These are phyloP conservation scores for Nicotiana otophora DNA, from an alignment of 257 asterid species.

Conservation along the genomic window DNA sequence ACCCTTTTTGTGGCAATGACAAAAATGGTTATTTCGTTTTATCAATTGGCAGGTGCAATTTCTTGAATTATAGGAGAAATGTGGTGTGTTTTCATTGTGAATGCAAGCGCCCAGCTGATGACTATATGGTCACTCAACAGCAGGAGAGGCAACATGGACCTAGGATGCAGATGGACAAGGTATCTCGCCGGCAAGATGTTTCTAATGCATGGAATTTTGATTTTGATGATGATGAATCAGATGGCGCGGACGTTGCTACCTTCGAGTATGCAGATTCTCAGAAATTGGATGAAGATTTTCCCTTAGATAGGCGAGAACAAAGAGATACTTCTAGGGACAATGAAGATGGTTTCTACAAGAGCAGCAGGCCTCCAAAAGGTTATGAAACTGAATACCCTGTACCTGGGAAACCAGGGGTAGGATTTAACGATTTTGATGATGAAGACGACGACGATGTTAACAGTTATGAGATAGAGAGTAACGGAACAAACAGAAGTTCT, in stretches of 20 bases:
- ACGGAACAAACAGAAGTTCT: conserved; percentile 41
- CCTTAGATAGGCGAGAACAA: conserved; percentile 26
- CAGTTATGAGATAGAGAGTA: conserved; percentile 70
- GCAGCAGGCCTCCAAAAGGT: conserved; percentile 31
- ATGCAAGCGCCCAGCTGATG: conserved; percentile 86
- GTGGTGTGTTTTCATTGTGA: conserved; percentile 91
- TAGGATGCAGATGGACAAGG: conserved; percentile 38
- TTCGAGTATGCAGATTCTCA: conserved; percentile 88
- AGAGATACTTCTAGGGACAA: conserved; percentile 34
- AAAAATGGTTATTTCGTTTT: neutral
- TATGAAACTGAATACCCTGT: conserved; percentile 37
- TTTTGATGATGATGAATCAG: conserved; percentile 95
- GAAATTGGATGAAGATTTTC: conserved; percentile 42
- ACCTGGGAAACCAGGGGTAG: conserved; percentile 37
- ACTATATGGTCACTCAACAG: conserved; percentile 47
- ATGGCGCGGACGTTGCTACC: conserved; percentile 94
- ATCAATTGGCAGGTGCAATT: conserved; percentile 65
- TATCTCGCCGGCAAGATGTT: conserved; percentile 43
- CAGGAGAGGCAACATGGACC: conserved; percentile 45
- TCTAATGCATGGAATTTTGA: conserved; percentile 93
- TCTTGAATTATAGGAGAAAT: conserved; percentile 93
- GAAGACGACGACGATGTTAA: conserved; percentile 82
- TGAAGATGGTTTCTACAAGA: conserved; percentile 34
- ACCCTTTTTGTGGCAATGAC: neutral
- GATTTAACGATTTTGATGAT: conserved; percentile 91